Evolutionary conservation across 306 rosid genomes (phyloP).

Genomic region (Arachis stenosperma): DNA sequence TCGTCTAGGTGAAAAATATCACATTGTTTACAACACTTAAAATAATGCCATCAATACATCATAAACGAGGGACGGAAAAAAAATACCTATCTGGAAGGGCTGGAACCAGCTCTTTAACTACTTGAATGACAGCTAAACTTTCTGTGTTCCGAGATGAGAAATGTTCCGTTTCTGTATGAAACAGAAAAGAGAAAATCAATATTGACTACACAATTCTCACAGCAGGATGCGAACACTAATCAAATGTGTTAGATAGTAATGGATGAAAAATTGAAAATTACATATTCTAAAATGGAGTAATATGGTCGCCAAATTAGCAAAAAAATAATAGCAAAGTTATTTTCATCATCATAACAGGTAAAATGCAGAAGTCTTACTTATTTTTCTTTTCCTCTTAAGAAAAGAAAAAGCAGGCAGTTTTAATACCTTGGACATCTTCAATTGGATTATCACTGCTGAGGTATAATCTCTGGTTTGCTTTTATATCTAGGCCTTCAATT

Average conservation of each 20-base stretch:
- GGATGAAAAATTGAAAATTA: constrained; percentile 11
- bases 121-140: constrained; percentile 44
- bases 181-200: constrained; percentile 21
- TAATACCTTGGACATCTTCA: constrained; percentile 61
- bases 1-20: constrained; percentile 21
- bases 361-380: constrained; percentile 14
- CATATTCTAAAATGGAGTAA: not conserved
- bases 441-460: constrained; percentile 43
- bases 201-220: not conserved
- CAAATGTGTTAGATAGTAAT: not conserved
- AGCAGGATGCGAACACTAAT: constrained; percentile 1
- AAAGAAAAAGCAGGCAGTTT: constrained; percentile 12
- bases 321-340: not conserved
- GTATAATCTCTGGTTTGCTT: constrained; percentile 44
- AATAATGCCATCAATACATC: not conserved
- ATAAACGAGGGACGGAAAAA: constrained; percentile 28
- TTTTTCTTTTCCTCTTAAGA: too few species aligned
- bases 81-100: constrained; percentile 63
- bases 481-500: constrained; percentile 51
- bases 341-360: constrained; percentile 9
- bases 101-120: constrained; percentile 54
- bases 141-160: constrained; percentile 35
- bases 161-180: constrained; percentile 40
- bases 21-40: not conserved
- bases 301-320: not conserved